Base-by-base conservation (phyloP, 2,329 filamentous ascomycete species). In the Trichoderma atroviride region DNA sequence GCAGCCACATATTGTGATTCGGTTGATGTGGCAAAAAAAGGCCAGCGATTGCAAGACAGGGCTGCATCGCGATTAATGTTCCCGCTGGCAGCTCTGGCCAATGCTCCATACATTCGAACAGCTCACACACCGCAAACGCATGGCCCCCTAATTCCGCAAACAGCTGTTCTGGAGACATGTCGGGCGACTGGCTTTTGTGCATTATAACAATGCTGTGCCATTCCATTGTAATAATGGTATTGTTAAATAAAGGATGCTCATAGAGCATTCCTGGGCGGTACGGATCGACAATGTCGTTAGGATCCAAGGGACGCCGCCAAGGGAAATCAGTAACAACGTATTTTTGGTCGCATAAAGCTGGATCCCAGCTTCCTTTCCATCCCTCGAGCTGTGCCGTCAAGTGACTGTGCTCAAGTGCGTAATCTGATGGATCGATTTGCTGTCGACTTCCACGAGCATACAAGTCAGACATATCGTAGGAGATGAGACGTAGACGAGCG, bases 131-230 rank as follows among this genome's bases (percentile, higher is more conserved):
- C 65, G 87, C 85, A 73, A 91, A 87, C 1, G 93, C 91, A 69
- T 91, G 84, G 1, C 83, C 78, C 4, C 83, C 83, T 66, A 95
- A 75, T 64, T 91, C 88, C 14, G 84, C 74, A 52, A 82, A 82
- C 2, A 84, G 79, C 56, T 83, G 77, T 74, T 80, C 86, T 50
- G 85, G 83, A 62, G 88, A 79, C 2, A 86, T 83, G 61, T 87
- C 82, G 4, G 88, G 86, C 1, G 90, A 87, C 74, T 96, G 92
- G 73, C 91, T 90, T 73, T 89, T 88, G 79, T 93, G 93, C 90
- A 97, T 93, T 70, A 96, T 84, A 59, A 91, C 86, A 29, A 94
- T 88, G 9, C 91, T 91, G 77, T 92, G 89, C 83, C 93, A 92
- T 76, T 97, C 93, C 70, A 93, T 87, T 69, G 86, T 84, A 19